Evolutionary conservation across 192 early-diverging fungal genomes (phyloP).

Genomic region (Entomortierella chlamydospora): DNA sequence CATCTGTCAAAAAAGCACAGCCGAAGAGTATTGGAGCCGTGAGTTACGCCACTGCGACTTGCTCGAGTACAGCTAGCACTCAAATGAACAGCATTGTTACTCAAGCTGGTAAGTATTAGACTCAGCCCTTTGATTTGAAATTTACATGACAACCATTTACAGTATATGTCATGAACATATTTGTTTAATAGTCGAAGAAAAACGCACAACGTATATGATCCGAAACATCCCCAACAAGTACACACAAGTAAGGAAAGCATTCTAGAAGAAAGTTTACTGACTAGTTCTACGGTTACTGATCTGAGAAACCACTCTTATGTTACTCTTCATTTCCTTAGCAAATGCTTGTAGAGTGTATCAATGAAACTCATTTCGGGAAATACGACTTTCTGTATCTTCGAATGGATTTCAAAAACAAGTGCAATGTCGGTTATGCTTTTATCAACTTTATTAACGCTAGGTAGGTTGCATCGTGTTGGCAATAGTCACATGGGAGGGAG

Average conservation of each 20-base stretch:
- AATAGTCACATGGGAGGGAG: too few relatives aligned
- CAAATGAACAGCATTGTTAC: neutral
- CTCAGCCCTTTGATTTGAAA: too few relatives aligned
- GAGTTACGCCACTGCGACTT: neutral
- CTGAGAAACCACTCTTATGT: too few relatives aligned
- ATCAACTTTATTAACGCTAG: constrained; percentile 76
- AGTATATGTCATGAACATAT: too few relatives aligned
- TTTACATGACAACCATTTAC: too few relatives aligned
- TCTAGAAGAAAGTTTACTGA: neutral
- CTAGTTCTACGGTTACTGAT: too few relatives aligned
- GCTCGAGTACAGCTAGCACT: neutral
- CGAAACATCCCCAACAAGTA: constrained; percentile 92
- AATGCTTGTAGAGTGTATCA: constrained; percentile 81
- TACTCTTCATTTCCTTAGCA: constrained; percentile 54
- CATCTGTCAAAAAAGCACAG: neutral
- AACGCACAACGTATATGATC: constrained; percentile 87
- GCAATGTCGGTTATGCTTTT: constrained; percentile 88
- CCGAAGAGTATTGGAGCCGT: neutral
- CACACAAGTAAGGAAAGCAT: constrained; percentile 65
- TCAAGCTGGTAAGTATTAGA: neutral
- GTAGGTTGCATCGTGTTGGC: constrained; percentile 36
- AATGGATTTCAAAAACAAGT: constrained; percentile 91
- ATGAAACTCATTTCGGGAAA: constrained; percentile 73
- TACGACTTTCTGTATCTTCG: constrained; percentile 87
- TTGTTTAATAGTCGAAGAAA: constrained; percentile 61